Evolutionary conservation across 305 asterid genomes (phyloP).

Genomic region (Fraxinus sp.): DNA sequence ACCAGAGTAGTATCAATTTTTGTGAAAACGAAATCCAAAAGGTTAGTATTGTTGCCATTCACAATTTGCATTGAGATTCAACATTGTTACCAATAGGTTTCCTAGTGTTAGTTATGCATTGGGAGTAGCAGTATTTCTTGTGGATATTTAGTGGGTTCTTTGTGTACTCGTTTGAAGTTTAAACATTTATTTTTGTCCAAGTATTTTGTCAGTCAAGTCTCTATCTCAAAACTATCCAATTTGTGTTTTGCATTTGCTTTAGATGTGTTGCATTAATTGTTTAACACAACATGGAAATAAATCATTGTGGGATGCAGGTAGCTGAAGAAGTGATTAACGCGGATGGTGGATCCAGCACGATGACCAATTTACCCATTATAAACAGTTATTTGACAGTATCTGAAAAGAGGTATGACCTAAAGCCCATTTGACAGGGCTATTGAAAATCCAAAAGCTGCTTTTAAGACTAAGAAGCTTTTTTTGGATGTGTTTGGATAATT

Average conservation of each 20-base stretch:
- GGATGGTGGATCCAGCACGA: slow-evolving; percentile 22
- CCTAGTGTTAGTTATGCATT: background rate
- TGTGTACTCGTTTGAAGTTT: background rate
- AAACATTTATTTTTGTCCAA: background rate
- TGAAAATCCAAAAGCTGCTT: background rate
- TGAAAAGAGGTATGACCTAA: slow-evolving; percentile 25
- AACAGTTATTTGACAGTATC: slow-evolving; percentile 21
- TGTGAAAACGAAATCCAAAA: slow-evolving; percentile 40
- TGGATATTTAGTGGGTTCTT: background rate
- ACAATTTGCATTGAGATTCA: background rate
- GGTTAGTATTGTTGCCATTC: slow-evolving; percentile 42
- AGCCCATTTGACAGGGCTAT: background rate
- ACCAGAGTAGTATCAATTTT: slow-evolving; percentile 34
- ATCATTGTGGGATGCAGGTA: slow-evolving; percentile 38
- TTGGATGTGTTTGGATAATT: background rate
- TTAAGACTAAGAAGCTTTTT: background rate
- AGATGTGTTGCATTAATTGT: slow-evolving; percentile 3
- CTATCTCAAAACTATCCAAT: background rate
- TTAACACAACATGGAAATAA: slow-evolving; percentile 8
- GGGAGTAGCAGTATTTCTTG: slow-evolving; percentile 2
- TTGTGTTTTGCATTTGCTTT: background rate
- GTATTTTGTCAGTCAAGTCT: background rate
- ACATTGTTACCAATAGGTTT: background rate
- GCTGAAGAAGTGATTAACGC: slow-evolving; percentile 27
- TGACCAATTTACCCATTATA: slow-evolving; percentile 2